A percentile compares a stretch with the other conserved stretches of the same genome.
phyloP scores from a whole-genome alignment of 306 rosid species.

The Gastrolobium bilobum region DNA sequence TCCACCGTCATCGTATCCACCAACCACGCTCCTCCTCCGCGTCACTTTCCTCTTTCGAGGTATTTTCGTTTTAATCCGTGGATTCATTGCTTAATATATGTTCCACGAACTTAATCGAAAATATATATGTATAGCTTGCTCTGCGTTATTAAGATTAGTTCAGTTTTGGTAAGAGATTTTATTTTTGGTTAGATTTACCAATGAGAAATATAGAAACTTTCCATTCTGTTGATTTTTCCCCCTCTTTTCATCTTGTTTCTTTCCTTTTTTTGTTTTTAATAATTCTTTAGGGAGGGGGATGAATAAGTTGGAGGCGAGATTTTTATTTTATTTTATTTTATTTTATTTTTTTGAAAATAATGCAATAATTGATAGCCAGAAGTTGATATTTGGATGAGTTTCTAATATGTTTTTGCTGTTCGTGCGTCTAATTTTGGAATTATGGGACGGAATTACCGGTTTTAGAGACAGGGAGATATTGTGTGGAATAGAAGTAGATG shows the following conservation, averaged over 20 bases:
- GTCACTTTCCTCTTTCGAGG: constrained; percentile 38
- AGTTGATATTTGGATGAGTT: constrained; percentile 1
- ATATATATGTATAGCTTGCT: constrained; percentile 5
- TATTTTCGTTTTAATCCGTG: constrained; percentile 5
- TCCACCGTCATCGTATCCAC: constrained; percentile 68
- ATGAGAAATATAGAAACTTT: not conserved
- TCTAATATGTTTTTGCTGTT: not conserved
- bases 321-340: not conserved
- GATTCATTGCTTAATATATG: not conserved
- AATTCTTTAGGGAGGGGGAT: not conserved
- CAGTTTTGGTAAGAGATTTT: not conserved
- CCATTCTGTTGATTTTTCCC: not conserved
- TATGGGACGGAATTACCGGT: constrained; percentile 13
- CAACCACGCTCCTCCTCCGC: constrained; percentile 41
- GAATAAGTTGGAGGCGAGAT: not conserved
- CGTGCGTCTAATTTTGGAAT: constrained; percentile 6
- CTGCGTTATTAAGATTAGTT: not conserved
- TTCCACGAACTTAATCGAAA: constrained; percentile 3
- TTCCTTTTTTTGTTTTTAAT: not conserved
- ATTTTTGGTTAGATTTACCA: not conserved
- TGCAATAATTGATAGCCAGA: not conserved
- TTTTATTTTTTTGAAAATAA: not conserved
- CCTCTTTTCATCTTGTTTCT: not conserved
- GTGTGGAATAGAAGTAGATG: not conserved
- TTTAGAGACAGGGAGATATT: not conserved